These are phyloP conservation scores for Beauveria asiatica DNA, from an alignment of 2,329 filamentous ascomycete species.

Conservation along the genomic window DNA sequence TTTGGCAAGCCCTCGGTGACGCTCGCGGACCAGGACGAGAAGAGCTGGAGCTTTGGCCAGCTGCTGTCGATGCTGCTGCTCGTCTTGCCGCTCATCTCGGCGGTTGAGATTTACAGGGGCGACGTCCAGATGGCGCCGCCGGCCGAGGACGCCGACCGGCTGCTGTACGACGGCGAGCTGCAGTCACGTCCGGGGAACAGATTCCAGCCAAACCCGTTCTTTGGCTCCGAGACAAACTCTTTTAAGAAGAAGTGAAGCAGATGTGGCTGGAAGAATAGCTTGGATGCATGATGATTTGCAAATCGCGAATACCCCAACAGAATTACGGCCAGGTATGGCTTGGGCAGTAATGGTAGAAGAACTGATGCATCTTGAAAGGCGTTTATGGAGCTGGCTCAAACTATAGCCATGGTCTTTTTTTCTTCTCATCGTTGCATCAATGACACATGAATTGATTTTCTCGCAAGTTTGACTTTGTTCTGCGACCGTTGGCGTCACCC, in stretches of 20 bases:
- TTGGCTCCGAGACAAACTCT: conserved; percentile 29
- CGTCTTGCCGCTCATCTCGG: conserved; percentile 49
- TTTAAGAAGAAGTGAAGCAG: conserved; percentile 23
- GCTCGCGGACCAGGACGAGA: conserved; percentile 45
- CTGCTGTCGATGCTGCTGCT: conserved; percentile 51
- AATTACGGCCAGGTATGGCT: not conserved
- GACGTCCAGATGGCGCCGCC: conserved; percentile 35
- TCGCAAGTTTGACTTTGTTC: no score
- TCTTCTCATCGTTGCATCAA: not conserved
- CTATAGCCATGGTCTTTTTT: not conserved
- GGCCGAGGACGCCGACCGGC: conserved; percentile 30
- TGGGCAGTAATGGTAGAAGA: not conserved
- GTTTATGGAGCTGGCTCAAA: not conserved
- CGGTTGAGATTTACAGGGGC: conserved; percentile 50
- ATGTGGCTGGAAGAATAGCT: no score
- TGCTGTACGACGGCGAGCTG: conserved; percentile 33
- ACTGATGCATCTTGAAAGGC: not conserved
- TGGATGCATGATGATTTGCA: no score
- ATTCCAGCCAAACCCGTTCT: conserved; percentile 39
- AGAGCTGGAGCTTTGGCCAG: conserved; percentile 55
- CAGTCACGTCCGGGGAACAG: conserved; percentile 22
- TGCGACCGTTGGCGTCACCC: no score
- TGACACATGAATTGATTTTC: not conserved
- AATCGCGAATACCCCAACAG: not conserved
- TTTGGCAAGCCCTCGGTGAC: conserved; percentile 45